Percentiles rank a stretch among this genome's conserved stretches.
These are phyloP conservation scores for Rhizophagus clarus DNA, from an alignment of 192 early-diverging fungal genomes.

Conservation along the genomic window DNA sequence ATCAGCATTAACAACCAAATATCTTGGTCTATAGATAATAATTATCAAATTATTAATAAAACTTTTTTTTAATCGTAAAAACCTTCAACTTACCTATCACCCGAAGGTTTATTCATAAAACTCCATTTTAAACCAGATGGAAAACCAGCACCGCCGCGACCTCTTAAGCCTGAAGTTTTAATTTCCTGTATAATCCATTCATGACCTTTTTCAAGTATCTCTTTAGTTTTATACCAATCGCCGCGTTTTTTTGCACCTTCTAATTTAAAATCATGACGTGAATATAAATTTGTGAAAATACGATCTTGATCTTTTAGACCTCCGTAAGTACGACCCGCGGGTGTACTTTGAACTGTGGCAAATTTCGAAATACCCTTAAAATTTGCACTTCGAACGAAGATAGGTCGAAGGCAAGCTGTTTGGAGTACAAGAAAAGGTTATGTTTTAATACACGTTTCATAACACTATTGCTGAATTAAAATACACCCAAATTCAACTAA, in stretches of 20 bases:
- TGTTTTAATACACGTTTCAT: background rate
- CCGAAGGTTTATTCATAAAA: slow-evolving; percentile 96
- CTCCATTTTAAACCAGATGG: slow-evolving; percentile 98
- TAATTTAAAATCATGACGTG: slow-evolving; percentile 86
- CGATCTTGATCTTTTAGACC: slow-evolving; percentile 88
- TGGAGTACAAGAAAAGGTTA: background rate
- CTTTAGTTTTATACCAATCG: slow-evolving; percentile 99
- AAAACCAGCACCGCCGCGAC: slow-evolving; percentile 97
- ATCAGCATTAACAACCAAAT: slow-evolving; percentile 97
- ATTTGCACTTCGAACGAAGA: background rate
- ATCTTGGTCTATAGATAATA: slow-evolving; percentile 69
- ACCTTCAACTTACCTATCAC: slow-evolving; percentile 57
- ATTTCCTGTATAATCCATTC: slow-evolving; percentile 98
- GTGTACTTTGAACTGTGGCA: slow-evolving; percentile 30
- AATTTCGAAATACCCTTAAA: slow-evolving; percentile 11
- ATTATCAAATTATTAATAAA: background rate
- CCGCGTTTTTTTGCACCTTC: slow-evolving; percentile 92
- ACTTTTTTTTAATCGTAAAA: background rate
- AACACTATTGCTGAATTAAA: background rate
- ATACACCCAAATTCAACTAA: background rate
- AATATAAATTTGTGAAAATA: slow-evolving; percentile 98
- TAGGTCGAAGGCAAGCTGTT: background rate
- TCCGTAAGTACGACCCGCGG: slow-evolving; percentile 59
- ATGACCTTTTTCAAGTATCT: slow-evolving; percentile 92
- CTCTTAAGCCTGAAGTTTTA: slow-evolving; percentile 91